These are phyloP conservation scores for Monilinia polystroma DNA, from an alignment of 2,329 filamentous ascomycete genomes.

Conservation along the genomic window DNA sequence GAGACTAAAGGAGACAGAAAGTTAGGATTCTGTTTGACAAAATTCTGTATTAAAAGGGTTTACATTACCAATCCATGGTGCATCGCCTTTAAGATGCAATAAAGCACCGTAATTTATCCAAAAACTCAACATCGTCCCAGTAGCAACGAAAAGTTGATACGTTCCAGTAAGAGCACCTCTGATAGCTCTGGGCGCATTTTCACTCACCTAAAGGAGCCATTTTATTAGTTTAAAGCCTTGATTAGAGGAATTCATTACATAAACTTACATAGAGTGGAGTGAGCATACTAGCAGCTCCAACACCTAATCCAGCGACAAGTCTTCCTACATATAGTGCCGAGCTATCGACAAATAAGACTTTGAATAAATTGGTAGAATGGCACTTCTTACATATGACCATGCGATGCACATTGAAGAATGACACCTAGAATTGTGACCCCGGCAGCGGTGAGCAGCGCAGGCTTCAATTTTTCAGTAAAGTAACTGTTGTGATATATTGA, in stretches of 20 bases:
- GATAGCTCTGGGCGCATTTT: constrained; percentile 52
- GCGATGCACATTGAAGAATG: constrained; percentile 62
- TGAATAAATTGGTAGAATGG: too few relatives aligned
- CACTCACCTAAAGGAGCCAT: constrained; percentile 50
- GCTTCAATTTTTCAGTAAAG: constrained; percentile 25
- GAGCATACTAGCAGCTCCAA: constrained; percentile 49
- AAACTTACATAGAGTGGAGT: constrained; percentile 38
- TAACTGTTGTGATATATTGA: not conserved
- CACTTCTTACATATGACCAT: constrained; percentile 49
- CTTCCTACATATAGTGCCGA: constrained; percentile 65
- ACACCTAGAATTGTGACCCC: constrained; percentile 59
- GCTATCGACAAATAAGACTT: constrained; percentile 18
- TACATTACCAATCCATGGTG: constrained; percentile 17
- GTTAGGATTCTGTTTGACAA: not conserved
- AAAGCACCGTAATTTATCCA: constrained; percentile 46
- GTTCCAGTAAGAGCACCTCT: constrained; percentile 51
- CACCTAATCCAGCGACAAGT: constrained; percentile 51
- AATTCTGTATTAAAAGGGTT: not conserved
- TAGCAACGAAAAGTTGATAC: constrained; percentile 49
- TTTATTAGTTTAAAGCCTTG: constrained; percentile 43
- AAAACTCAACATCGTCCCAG: constrained; percentile 44
- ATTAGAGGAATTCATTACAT: too few relatives aligned
- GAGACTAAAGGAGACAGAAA: constrained; percentile 56
- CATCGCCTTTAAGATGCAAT: constrained; percentile 18
- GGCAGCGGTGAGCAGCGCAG: constrained; percentile 54